These are phyloP conservation scores for Blastocystis sp. DNA, from an alignment of 352 stramenopile species.

Conservation along the genomic window DNA sequence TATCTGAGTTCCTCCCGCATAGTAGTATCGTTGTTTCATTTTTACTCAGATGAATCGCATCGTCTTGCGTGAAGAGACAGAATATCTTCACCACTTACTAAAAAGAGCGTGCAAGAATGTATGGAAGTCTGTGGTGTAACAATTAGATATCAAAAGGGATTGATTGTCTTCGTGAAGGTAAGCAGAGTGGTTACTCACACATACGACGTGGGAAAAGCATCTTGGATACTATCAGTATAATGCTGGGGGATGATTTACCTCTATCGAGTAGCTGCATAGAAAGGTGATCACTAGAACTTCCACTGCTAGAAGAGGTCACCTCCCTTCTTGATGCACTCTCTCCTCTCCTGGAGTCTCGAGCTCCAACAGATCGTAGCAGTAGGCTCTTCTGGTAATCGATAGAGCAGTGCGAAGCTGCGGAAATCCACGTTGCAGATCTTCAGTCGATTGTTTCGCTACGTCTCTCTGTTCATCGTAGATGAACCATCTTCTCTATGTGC, in stretches of 20 bases:
- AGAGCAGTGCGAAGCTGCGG: background rate
- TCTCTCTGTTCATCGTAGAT: background rate
- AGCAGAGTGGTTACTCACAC: background rate
- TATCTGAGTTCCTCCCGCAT: background rate
- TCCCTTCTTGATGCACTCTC: background rate
- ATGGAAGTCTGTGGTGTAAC: background rate
- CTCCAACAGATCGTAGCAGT: background rate
- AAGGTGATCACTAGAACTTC: background rate
- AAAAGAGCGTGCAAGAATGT: background rate
- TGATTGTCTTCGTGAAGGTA: background rate
- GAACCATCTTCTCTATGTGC: background rate
- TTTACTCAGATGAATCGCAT: background rate
- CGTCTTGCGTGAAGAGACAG: background rate
- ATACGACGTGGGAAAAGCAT: background rate
- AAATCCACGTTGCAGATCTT: background rate
- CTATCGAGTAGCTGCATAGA: background rate
- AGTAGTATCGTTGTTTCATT: background rate
- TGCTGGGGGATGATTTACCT: conserved; percentile 16
- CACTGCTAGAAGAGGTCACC: background rate
- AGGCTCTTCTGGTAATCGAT: background rate
- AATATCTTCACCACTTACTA: background rate
- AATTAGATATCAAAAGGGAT: background rate
- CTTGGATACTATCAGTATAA: background rate
- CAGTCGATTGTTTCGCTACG: background rate
- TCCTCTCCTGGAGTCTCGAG: background rate